Percentiles rank a stretch among this genome's conserved stretches.
These are phyloP conservation scores for Microbotryum intermedium DNA, from an alignment of 1,284 basidiomycete genomes.

Conservation along the genomic window DNA sequence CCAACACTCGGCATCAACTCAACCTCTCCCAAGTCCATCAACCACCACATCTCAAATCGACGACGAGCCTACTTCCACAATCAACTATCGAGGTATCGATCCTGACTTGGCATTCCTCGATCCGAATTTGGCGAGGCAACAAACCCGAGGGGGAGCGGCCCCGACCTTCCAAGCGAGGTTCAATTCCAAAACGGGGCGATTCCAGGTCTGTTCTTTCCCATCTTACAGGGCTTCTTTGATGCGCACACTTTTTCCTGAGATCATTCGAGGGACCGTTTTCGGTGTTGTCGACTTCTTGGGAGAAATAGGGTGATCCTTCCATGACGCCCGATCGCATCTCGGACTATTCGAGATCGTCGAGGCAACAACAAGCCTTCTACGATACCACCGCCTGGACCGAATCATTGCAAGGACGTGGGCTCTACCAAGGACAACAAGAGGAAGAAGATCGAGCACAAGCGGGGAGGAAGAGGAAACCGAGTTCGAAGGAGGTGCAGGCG, in stretches of 20 bases:
- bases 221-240: no score
- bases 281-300: background rate
- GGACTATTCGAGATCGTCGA: slow-evolving; percentile 22
- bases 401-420: slow-evolving; percentile 4
- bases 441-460: background rate
- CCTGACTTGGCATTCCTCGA: slow-evolving; percentile 34
- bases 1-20: background rate
- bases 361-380: slow-evolving; percentile 33
- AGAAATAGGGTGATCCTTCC: slow-evolving; percentile 23
- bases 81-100: slow-evolving; percentile 25
- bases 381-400: slow-evolving; percentile 19
- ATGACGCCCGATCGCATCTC: slow-evolving; percentile 31
- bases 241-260: background rate
- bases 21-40: background rate
- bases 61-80: background rate
- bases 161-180: slow-evolving; percentile 26
- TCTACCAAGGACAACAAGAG: background rate
- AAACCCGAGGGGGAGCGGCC: background rate
- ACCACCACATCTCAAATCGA: background rate
- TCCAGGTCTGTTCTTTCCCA: slow-evolving; percentile 24
- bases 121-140: slow-evolving; percentile 16
- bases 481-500: slow-evolving; percentile 14
- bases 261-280: background rate
- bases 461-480: slow-evolving; percentile 5
- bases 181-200: slow-evolving; percentile 32